Evolutionary conservation across 1,139 yeast genomes (phyloP), one percentile per base, ranked within the genome.

Genomic region (Protomyces pachydermus): DNA sequence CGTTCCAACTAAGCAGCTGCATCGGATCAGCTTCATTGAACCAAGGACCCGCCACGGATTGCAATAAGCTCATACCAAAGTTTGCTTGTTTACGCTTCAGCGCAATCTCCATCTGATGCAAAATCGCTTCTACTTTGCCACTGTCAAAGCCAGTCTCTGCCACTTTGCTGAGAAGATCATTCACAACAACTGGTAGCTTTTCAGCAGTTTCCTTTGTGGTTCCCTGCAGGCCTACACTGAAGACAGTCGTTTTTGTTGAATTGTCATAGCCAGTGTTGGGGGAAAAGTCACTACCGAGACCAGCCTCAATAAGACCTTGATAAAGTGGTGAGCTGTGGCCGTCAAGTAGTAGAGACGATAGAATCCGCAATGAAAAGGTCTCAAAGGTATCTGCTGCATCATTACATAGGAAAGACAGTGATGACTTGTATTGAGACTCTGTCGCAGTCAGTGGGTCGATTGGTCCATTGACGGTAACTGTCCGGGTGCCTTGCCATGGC

Each of bases 271-370:
- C 98, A 0, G 96, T 80, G 71, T 95, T 95, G 5, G 91, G 88
- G 0, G 95, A 79, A 74, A 87, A 93, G 70, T 93, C 98, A 57
- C 88, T 84, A 51, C 95, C 98, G 55, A 85, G 75, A 1, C 95
- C 95, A 9, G 87, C 77, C 74, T 93, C 98, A 67, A 93, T 87
- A 66, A 93, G 79, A 28, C 84, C 84, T 74, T 91, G 90, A 74
- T 91, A 89, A 64, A 93, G 80, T 5, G 96, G 93, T 10, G 98
- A 87, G 14, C 93, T 87, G 72, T 91, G 98, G 0, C 98, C 98
- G 73, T 90, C 97, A 70, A 88, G 83, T 46, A 95, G 78, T 66
- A 95, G 77, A 18, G 86, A 83, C 28, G 88, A 84, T 57, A 91
- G 78, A 5, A 91, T 67, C 85, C 60, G 87, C 82, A 93, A 80